These are phyloP conservation scores for Musa schizocarpa DNA, from an alignment of 176 grass and related monocot genomes.

Conservation along the genomic window DNA sequence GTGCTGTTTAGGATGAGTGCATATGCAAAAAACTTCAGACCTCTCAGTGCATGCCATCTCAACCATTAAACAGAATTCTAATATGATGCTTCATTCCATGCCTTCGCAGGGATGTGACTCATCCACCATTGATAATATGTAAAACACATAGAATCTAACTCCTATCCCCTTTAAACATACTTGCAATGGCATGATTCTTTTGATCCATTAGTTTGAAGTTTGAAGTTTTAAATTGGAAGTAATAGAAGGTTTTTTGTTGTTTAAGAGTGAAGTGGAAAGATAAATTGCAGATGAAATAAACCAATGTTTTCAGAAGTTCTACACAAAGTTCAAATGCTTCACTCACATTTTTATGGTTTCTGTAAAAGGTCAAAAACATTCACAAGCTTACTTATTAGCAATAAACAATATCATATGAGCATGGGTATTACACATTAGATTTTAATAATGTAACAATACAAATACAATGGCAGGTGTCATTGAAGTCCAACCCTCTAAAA, in stretches of 20 bases:
- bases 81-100: no score
- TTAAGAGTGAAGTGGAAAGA: no score
- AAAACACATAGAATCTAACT: no score
- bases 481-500: no score
- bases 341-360: not conserved
- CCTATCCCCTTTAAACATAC: not conserved
- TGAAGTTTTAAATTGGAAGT: no score
- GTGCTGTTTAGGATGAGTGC: no score
- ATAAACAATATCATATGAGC: not conserved
- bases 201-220: no score
- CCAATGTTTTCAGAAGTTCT: not conserved
- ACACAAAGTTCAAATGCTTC: not conserved
- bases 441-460: not conserved
- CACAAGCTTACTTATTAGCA: not conserved
- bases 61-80: no score
- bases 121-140: not conserved
- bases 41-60: no score
- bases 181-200: not conserved
- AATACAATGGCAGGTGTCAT: no score
- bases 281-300: no score
- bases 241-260: not conserved
- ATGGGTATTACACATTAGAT: not conserved
- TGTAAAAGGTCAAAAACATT: not conserved
- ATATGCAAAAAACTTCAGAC: no score
- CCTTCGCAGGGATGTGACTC: not conserved